A percentile compares a stretch with the other conserved stretches of the same genome.
Conservation (phyloP, 163 green algal genomes). For the Chlorella variabilis region DNA sequence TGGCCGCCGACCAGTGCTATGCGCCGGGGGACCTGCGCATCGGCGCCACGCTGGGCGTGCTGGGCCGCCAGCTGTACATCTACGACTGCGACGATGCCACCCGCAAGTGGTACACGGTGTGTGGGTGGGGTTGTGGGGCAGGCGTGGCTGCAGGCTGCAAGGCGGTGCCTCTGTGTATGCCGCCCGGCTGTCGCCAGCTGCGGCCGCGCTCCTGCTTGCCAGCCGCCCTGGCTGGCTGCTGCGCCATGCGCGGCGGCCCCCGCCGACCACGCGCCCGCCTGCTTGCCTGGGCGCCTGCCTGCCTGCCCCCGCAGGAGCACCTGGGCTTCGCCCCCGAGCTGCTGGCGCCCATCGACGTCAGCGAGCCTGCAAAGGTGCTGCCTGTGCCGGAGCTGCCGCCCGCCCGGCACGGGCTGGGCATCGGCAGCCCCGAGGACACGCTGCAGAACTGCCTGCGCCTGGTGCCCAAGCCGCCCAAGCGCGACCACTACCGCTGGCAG, state of each 20-base stretch:
- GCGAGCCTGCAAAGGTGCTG: constrained; percentile 60
- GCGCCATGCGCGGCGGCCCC: too few species aligned
- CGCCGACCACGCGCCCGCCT: too few species aligned
- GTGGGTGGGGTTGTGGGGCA: not conserved
- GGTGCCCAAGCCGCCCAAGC: constrained; percentile 77
- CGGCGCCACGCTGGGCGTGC: constrained; percentile 76
- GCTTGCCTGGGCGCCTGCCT: too few species aligned
- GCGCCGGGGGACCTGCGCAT: constrained; percentile 77
- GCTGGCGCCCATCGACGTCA: constrained; percentile 74
- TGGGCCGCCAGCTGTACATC: constrained; percentile 86
- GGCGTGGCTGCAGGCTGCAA: not conserved
- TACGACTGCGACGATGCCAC: constrained; percentile 94
- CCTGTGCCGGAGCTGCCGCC: constrained; percentile 70
- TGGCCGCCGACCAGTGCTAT: constrained; percentile 45
- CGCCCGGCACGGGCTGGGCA: constrained; percentile 79
- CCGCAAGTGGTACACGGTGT: constrained; percentile 70
- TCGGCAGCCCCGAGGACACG: constrained; percentile 87
- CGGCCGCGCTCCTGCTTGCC: too few species aligned
- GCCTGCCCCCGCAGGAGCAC: constrained; percentile 55
- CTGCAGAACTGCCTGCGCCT: constrained; percentile 50
- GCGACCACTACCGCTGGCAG: constrained; percentile 75
- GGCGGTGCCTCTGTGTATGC: not conserved
- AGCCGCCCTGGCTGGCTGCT: too few species aligned
- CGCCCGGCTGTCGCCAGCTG: not conserved
- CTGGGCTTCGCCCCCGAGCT: constrained; percentile 67